Base-by-base conservation (phyloP, 495 filamentous ascomycete species). In the Platismatia glauca region DNA sequence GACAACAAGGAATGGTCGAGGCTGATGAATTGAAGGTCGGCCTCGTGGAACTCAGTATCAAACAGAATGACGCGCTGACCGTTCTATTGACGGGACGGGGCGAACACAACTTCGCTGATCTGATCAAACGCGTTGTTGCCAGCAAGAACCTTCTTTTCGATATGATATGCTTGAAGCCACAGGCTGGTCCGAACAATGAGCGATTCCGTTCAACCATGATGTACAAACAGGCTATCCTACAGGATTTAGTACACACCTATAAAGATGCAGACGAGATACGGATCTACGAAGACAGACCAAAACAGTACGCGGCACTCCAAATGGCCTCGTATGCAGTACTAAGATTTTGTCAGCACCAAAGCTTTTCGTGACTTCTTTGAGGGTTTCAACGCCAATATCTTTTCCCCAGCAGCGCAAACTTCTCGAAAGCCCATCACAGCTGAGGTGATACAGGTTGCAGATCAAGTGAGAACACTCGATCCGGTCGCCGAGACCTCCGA, bases 41-140 rank as follows among this genome's bases (percentile, higher is more conserved):
- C 65, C 78, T 99, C 35, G 89, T 96, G 3, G 72, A 79, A 70
- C 79, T 97, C 57, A 92, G 86, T 69, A 89, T 90, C 80, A 73
- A 89, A 69, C 93, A 97, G 70, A 87, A 89, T 63, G 91, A 96
- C 74, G 88, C 88, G 9, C 77, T 99, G 39, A 89, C 82, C 35
- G 84, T 99, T 34, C 82, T 99, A 4, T 77, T 99, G 41, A 99
- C 94, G 15, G 94, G 94, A n/a, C 83, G 94, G 16, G 80, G 83
- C 27, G 90, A 95, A 72, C 75, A 74, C 22, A 84, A 81, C 29
- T 99, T 96, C 69, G 78, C 84, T 33, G 81, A 87, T 0, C 78
- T 97, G 27, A 81, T 99, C 71, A 89, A 89, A 72, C 87, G 87
- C 66, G 97, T 99, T 68, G 80, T 90, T 24, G 71, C 74, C 12